Percentiles rank a stretch among this genome's conserved stretches.
These are phyloP conservation scores for Xylariaceae sp. DNA, from an alignment of 2,329 filamentous ascomycete species.

Conservation along the genomic window DNA sequence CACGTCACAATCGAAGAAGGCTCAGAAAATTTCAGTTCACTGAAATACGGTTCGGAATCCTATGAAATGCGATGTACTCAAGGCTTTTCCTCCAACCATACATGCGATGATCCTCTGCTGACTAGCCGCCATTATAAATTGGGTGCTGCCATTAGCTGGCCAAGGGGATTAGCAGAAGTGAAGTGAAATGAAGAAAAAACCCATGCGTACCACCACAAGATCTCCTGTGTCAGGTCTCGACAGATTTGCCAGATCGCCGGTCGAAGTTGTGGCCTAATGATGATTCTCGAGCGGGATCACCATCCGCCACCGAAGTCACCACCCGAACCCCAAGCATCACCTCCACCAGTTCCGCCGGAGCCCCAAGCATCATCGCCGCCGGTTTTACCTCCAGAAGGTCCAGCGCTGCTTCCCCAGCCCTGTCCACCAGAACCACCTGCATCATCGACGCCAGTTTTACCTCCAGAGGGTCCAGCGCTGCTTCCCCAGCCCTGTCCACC, in stretches of 20 bases:
- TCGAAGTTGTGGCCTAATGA: neutral
- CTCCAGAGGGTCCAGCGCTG: neutral
- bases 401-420: neutral
- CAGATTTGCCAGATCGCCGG: neutral
- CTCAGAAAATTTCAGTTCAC: neutral
- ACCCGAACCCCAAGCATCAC: neutral
- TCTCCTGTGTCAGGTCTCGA: neutral
- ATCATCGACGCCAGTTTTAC: neutral
- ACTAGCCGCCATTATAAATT: neutral
- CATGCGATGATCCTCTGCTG: neutral
- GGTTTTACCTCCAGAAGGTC: neutral
- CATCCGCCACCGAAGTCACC: too few relatives aligned
- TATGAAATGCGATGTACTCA: neutral
- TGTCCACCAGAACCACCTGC: slow-evolving; percentile 2
- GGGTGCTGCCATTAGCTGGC: neutral
- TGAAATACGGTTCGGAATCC: neutral
- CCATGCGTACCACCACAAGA: neutral
- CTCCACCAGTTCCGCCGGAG: neutral
- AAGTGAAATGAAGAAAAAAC: too few relatives aligned
- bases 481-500: slow-evolving; percentile 3
- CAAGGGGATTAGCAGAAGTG: neutral
- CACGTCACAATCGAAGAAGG: neutral
- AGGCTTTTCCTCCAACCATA: neutral
- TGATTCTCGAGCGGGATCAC: too few relatives aligned
- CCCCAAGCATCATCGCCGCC: slow-evolving; percentile 10